Percentiles rank a stretch among this genome's conserved stretches.
phyloP scores from a whole-genome alignment of 2,329 filamentous ascomycete species.

The Colletotrichum orchidophilum region DNA sequence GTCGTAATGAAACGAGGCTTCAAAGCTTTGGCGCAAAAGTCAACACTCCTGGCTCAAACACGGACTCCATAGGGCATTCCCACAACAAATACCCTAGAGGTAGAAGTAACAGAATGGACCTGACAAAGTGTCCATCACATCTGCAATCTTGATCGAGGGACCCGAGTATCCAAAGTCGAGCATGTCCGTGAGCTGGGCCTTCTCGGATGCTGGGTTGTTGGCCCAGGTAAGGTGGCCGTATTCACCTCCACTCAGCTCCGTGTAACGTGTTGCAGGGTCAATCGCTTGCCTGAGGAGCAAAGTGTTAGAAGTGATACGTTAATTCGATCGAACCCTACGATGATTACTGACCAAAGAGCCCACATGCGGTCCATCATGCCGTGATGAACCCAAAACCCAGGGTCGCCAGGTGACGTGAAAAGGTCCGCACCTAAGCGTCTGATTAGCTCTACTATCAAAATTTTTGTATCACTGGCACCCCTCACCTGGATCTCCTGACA shows the following conservation, averaged over 20 bases:
- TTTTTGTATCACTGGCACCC: too few relatives aligned
- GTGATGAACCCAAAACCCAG: slow-evolving; percentile 39
- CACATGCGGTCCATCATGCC: slow-evolving; percentile 41
- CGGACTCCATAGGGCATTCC: too few relatives aligned
- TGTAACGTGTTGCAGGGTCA: slow-evolving; percentile 35
- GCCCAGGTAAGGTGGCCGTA: slow-evolving; percentile 44
- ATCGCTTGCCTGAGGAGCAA: slow-evolving; percentile 33
- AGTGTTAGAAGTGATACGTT: fast-evolving
- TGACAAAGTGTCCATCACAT: slow-evolving; percentile 42
- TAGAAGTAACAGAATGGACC: slow-evolving; percentile 44
- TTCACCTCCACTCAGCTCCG: slow-evolving; percentile 38
- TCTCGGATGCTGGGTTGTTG: slow-evolving; percentile 39
- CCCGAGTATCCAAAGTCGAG: slow-evolving; percentile 44
- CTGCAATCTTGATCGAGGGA: slow-evolving; percentile 37
- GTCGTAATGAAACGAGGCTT: too few relatives aligned
- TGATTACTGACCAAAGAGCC: slow-evolving; percentile 36
- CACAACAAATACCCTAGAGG: too few relatives aligned
- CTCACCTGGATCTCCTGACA: slow-evolving; percentile 46
- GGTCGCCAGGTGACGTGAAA: slow-evolving; percentile 38
- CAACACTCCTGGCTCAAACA: too few relatives aligned
- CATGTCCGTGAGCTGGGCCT: slow-evolving; percentile 38
- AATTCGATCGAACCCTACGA: not conserved
- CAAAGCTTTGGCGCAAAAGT: too few relatives aligned
- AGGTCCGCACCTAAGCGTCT: slow-evolving; percentile 44
- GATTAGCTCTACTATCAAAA: too few relatives aligned